Base-by-base conservation (phyloP, 1,139 yeast genomes). In the Sporopachydermia cereana region DNA sequence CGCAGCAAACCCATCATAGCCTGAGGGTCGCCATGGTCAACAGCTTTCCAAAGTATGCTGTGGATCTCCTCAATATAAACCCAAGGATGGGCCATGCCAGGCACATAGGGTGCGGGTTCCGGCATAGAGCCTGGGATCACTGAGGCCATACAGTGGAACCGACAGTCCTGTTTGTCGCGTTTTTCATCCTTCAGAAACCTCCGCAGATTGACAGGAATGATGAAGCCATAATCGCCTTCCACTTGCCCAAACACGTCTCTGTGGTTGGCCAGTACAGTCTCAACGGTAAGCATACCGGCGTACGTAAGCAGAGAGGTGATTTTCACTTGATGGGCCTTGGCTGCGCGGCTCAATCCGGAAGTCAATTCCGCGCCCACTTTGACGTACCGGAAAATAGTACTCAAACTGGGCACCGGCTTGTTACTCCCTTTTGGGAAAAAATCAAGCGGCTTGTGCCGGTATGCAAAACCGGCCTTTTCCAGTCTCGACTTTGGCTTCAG, bases 181-280 rank as follows among this genome's bases (percentile, higher is more conserved):
- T 25, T 16, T n/a, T 34, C 39, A 34, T 7, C 9, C 5, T n/a
- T 34, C 7, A 34, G 18, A 20, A 34, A 34, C 39, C 22, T 34
- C 9, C 39, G 39, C 39, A 34, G 22, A n/a, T 34, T 34, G 5
- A 34, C n/a, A 34, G 39, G 39, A n/a, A 34, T 34, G 5, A 12
- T 5, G 5, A 34, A 16, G 9, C 17, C 17, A 20, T 34, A 34
- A n/a, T 34, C 22, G 17, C 39, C 39, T 16, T 12, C 12, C 9
- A 7, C 22, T 12, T n/a, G 22, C 9, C 22, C 22, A 7, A 34
- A 7, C 18, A 12, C 39, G 5, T 5, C 39, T 34, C 17, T 34
- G 9, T 7, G 22, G 12, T 7, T 7, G 18, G 18, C 5, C 9
- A 34, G 12, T 34, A 34, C 18, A 16, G 39, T 34, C 9, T 12